Conservation (phyloP, 2,329 filamentous ascomycete genomes). For the Alternaria solani region DNA sequence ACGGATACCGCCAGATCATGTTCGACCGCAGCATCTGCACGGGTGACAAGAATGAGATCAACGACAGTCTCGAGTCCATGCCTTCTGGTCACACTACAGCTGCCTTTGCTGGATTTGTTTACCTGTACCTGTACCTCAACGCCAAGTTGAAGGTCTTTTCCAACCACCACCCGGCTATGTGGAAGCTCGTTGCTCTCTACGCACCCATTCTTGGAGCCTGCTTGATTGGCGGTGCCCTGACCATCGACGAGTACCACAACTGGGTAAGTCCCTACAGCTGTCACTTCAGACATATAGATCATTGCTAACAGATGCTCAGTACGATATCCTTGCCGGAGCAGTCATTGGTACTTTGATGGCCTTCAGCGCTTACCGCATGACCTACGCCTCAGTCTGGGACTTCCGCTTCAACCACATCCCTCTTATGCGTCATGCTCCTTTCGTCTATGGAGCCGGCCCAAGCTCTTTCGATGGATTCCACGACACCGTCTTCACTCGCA, state of each 20-base stretch:
- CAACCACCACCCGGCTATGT: slow-evolving; percentile 76
- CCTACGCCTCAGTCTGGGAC: slow-evolving; percentile 73
- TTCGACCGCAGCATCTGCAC: slow-evolving; percentile 76
- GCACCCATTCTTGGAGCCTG: slow-evolving; percentile 72
- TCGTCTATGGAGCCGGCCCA: slow-evolving; percentile 58
- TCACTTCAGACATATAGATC: too few relatives aligned
- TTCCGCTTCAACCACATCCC: slow-evolving; percentile 73
- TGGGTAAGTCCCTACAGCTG: slow-evolving; percentile 13
- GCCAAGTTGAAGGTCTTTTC: slow-evolving; percentile 79
- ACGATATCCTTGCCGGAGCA: slow-evolving; percentile 73
- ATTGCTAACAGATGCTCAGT: slow-evolving; percentile 57
- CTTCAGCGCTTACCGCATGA: slow-evolving; percentile 71
- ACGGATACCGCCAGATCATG: slow-evolving; percentile 68
- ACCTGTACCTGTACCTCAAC: slow-evolving; percentile 76
- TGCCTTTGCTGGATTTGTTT: slow-evolving; percentile 76
- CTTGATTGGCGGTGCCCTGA: slow-evolving; percentile 73
- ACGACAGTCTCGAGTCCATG: slow-evolving; percentile 75
- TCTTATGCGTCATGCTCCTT: slow-evolving; percentile 65
- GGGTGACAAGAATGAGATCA: slow-evolving; percentile 68
- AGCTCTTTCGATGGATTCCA: slow-evolving; percentile 57
- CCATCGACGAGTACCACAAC: slow-evolving; percentile 77
- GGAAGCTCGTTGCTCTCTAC: slow-evolving; percentile 73
- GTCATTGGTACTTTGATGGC: slow-evolving; percentile 72
- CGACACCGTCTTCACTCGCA: slow-evolving; percentile 65
- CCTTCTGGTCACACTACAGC: slow-evolving; percentile 78